phyloP scores from a whole-genome alignment of 768 basidiomycete genomes.

The Amanita subjunquillea region DNA sequence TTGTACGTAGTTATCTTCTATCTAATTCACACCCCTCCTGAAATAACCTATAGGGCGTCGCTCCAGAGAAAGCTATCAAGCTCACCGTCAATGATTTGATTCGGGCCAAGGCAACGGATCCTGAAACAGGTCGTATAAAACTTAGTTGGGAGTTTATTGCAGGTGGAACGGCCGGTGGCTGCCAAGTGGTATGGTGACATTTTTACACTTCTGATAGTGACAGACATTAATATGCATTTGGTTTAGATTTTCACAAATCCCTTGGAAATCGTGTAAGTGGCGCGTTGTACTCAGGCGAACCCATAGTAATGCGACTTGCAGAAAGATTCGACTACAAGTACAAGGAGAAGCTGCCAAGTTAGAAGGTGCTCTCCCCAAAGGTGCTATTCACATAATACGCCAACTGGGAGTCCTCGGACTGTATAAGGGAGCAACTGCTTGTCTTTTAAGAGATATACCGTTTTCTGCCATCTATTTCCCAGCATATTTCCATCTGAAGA shows the following conservation, averaged over 20 bases:
- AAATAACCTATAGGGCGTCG: constrained; percentile 58
- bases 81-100: constrained; percentile 93
- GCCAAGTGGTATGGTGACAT: constrained; percentile 81
- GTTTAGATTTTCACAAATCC: constrained; percentile 92
- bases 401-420: constrained; percentile 88
- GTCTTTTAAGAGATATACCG: constrained; percentile 90
- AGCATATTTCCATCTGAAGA: constrained; percentile 83
- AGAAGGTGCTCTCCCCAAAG: constrained; percentile 72
- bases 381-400: constrained; percentile 87
- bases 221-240: background rate
- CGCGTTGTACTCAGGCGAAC: background rate
- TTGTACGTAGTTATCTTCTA: constrained; percentile 38
- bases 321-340: constrained; percentile 90
- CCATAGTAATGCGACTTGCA: constrained; percentile 16
- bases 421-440: constrained; percentile 90
- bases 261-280: constrained; percentile 81
- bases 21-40: background rate
- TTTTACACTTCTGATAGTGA: background rate
- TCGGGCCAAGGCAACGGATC: constrained; percentile 76
- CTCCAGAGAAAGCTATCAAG: constrained; percentile 97
- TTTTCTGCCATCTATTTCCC: constrained; percentile 94
- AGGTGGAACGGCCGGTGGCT: constrained; percentile 90
- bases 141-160: constrained; percentile 87
- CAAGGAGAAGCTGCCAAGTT: constrained; percentile 90
- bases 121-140: constrained; percentile 91